Evolutionary conservation across 2,329 filamentous ascomycete genomes (phyloP), one percentile per base, ranked within the genome.

Genomic region (Aspergillus sp.): DNA sequence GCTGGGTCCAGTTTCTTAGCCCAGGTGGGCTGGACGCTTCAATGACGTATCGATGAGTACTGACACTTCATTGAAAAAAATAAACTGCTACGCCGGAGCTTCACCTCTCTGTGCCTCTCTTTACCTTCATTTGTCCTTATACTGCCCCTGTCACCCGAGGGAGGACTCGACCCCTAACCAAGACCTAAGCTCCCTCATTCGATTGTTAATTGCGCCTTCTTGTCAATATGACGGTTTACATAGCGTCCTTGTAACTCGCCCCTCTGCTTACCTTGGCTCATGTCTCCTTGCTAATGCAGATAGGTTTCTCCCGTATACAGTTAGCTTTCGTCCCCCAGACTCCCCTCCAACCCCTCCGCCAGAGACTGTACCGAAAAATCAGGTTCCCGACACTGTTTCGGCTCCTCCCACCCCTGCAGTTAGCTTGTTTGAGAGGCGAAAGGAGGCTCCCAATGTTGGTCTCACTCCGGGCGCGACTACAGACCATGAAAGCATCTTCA

Each of bases 251-350:
- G 82, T 86, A 43, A 15, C 17, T 23, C 19, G 39, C 46, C 27
- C 21, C 14, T 49, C 39, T 27, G 14, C 37, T 21, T 44, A 33
- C 33, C 27, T n/a, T 35, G 8, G 41, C 8, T 31, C 27, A 27
- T 19, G 23, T 19, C 41, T 21, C 25, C 61, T 62, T 31, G 21
- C 43, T 23, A 14, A 50, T 33, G 14, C n/a, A 25, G 23, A 3
- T 51, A 96, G 93, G 57, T 96, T 96, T 72, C 84, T 97, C 37
- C 93, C 93, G 35, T 93, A 96, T 74, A 98, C 93, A 41, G 82
- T 96, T 69, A 88, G 96, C 74, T 98, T 98, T 74, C 87, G 88
- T 66, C 81, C 90, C 56, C 84, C 75, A 46, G 67, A 69, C 19
- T 61, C 64, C 25, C 15, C 52, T 41, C 33, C 66, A 67, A 52